These are phyloP conservation scores for Taphrina pruni DNA, from an alignment of 1,139 yeast genomes.

Conservation along the genomic window DNA sequence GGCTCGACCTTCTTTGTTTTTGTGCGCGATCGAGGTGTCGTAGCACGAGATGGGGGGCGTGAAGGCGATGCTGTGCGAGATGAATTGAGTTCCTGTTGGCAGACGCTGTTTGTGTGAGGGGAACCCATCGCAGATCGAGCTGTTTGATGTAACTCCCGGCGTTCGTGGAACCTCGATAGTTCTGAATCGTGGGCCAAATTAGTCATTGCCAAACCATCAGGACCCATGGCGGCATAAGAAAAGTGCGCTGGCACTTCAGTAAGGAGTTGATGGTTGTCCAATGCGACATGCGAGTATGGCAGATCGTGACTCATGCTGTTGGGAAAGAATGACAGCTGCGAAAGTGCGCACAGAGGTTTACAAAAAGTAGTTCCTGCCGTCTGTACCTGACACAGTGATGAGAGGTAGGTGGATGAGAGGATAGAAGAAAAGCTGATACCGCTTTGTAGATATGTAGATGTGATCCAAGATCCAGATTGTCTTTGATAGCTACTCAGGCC, in stretches of 20 bases:
- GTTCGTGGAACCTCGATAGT: neutral
- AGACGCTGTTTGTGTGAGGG: neutral
- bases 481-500: neutral
- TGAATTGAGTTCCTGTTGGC: neutral
- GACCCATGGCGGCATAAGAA: neutral
- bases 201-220: neutral
- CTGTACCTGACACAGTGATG: too few relatives aligned
- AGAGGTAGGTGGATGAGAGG: too few relatives aligned
- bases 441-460: too few relatives aligned
- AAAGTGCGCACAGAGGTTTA: too few relatives aligned
- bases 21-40: conserved; percentile 8
- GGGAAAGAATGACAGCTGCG: too few relatives aligned
- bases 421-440: too few relatives aligned
- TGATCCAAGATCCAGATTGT: neutral
- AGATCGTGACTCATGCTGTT: conserved; percentile 5
- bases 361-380: too few relatives aligned
- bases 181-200: neutral
- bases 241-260: neutral
- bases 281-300: neutral
- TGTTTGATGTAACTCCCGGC: neutral
- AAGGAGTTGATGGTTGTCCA: neutral
- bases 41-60: neutral
- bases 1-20: neutral
- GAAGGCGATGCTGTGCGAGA: neutral
- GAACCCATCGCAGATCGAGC: conserved; percentile 5